Percentiles rank a stretch among this genome's conserved stretches.
These are phyloP conservation scores for Phytopythium oedochilum DNA, from an alignment of 352 stramenopile genomes.

Conservation along the genomic window DNA sequence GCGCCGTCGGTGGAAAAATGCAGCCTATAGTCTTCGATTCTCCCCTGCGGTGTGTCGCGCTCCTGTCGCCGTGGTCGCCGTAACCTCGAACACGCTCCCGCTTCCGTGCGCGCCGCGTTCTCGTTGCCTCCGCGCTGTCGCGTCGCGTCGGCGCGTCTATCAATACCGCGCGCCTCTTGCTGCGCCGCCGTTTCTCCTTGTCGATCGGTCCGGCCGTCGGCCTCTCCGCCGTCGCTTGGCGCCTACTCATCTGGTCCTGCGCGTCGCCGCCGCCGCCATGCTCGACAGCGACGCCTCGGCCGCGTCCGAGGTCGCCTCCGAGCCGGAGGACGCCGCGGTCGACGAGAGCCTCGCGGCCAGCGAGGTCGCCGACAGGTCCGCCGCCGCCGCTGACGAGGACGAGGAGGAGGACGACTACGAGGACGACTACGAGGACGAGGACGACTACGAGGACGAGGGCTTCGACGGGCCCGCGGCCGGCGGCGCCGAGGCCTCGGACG, in stretches of 20 bases:
- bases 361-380: constrained; percentile 11
- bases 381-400: no score
- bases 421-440: constrained; percentile 38
- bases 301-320: constrained; percentile 61
- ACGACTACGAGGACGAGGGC: constrained; percentile 37
- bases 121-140: neutral
- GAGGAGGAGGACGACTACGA: constrained; percentile 11
- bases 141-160: no score
- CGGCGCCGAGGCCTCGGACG: constrained; percentile 5
- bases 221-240: no score
- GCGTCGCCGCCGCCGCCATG: no score
- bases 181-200: neutral
- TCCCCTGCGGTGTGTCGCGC: neutral
- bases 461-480: constrained; percentile 41
- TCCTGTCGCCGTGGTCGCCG: neutral
- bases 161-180: neutral
- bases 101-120: neutral
- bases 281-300: constrained; percentile 64
- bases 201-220: neutral
- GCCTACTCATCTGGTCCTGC: no score
- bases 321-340: constrained; percentile 24
- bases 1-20: neutral
- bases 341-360: constrained; percentile 43
- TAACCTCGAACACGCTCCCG: constrained; percentile 1
- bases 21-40: neutral